These are phyloP conservation scores for Primulina eburnea DNA, from an alignment of 257 asterid species.

Conservation along the genomic window DNA sequence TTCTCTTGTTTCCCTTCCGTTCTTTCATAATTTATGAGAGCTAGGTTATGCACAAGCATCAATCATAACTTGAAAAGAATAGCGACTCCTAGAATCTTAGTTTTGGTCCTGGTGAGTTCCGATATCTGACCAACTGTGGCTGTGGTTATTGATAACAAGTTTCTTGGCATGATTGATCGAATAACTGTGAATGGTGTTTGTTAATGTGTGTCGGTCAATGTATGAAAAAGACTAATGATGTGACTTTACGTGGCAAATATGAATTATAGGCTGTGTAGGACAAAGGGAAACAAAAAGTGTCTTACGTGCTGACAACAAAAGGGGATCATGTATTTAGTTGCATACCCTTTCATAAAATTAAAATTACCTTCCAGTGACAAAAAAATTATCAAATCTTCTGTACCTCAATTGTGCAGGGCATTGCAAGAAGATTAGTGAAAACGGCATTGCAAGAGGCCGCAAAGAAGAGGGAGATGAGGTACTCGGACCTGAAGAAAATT, in stretches of 20 bases:
- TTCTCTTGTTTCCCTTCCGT: not conserved
- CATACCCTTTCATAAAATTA: not conserved
- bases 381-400: not conserved
- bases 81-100: not conserved
- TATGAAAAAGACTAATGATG: not conserved
- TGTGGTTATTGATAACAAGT: not conserved
- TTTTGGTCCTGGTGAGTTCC: not conserved
- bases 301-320: not conserved
- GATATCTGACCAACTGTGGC: not conserved
- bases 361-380: not conserved
- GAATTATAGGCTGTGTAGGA: not conserved
- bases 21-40: not conserved
- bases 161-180: no score
- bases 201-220: not conserved
- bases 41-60: slow-evolving; percentile 1
- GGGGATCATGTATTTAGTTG: not conserved
- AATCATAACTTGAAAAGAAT: not conserved
- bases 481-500: slow-evolving; percentile 63
- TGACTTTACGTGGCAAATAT: not conserved
- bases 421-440: slow-evolving; percentile 60
- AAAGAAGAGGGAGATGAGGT: slow-evolving; percentile 70
- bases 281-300: not conserved
- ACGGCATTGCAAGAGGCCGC: slow-evolving; percentile 65
- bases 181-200: not conserved
- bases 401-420: slow-evolving; percentile 44